These are phyloP conservation scores for Salix udensis DNA, from an alignment of 345 rosid species.

Conservation along the genomic window DNA sequence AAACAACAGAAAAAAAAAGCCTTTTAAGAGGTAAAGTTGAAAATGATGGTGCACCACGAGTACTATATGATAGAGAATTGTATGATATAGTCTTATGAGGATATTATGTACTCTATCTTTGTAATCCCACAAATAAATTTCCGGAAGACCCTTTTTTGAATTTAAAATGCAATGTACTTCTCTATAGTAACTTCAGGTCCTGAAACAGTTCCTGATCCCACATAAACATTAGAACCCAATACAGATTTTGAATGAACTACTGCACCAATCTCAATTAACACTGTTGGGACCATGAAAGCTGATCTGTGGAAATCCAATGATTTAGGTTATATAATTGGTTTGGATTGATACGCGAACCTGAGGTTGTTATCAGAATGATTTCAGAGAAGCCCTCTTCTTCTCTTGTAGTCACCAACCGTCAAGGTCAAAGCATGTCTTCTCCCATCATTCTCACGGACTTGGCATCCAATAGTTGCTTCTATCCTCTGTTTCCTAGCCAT, in stretches of 20 bases:
- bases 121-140: neutral
- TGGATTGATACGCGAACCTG: neutral
- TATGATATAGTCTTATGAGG: too few species aligned
- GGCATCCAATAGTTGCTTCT: conserved; percentile 82
- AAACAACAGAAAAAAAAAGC: too few species aligned
- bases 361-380: neutral
- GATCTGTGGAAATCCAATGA: conserved; percentile 39
- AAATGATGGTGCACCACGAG: too few species aligned
- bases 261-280: conserved; percentile 52
- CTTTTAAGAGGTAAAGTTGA: too few species aligned
- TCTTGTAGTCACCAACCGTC: conserved; percentile 96
- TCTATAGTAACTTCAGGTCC: conserved; percentile 63
- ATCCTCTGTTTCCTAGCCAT: conserved; percentile 87
- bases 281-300: conserved; percentile 56
- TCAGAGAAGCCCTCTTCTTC: conserved; percentile 96
- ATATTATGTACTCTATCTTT: too few species aligned
- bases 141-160: neutral
- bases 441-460: conserved; percentile 78
- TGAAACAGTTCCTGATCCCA: conserved; percentile 66
- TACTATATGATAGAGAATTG: too few species aligned
- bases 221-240: conserved; percentile 49
- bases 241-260: conserved; percentile 51
- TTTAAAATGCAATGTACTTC: conserved; percentile 28
- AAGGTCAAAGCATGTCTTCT: conserved; percentile 80
- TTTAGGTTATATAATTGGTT: too few species aligned